A percentile compares a stretch with the other conserved stretches of the same genome.
Conservation (phyloP, 225 moss, liverwort and hornwort species). For the Pseudoscleropodium purum region DNA sequence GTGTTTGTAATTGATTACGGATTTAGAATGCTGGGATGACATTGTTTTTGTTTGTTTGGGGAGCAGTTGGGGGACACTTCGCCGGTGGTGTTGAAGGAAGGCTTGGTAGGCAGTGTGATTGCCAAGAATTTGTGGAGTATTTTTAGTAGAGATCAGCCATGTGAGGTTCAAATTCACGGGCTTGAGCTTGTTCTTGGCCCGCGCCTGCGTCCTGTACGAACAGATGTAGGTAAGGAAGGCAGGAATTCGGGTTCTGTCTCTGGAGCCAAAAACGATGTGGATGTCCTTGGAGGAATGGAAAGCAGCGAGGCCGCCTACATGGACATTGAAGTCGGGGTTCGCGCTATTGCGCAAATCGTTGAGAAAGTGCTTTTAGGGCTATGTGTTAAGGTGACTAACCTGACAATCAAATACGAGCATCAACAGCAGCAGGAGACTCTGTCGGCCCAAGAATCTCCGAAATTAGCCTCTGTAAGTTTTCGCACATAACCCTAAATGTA, state of each 20-base stretch:
- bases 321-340: slow-evolving; percentile 94
- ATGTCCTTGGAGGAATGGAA: slow-evolving; percentile 27
- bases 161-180: slow-evolving; percentile 83
- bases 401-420: slow-evolving; percentile 61
- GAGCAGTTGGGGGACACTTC: slow-evolving; percentile 78
- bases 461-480: slow-evolving; percentile 14
- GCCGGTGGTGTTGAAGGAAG: slow-evolving; percentile 79
- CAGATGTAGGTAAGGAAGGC: slow-evolving; percentile 36
- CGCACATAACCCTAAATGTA: background rate
- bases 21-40: background rate
- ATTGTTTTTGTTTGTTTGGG: background rate
- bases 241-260: slow-evolving; percentile 6
- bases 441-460: background rate
- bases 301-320: slow-evolving; percentile 55
- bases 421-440: slow-evolving; percentile 19
- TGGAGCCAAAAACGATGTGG: slow-evolving; percentile 16
- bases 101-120: slow-evolving; percentile 60
- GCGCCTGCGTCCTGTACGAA: slow-evolving; percentile 23
- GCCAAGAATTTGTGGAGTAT: slow-evolving; percentile 62
- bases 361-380: slow-evolving; percentile 87
- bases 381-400: slow-evolving; percentile 67
- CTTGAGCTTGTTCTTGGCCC: slow-evolving; percentile 83
- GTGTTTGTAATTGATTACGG: background rate
- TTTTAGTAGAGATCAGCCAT: slow-evolving; percentile 58
- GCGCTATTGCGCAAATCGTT: slow-evolving; percentile 90